Evolutionary conservation across 139 green algal genomes (phyloP).

Genomic region (Closterium sp.): DNA sequence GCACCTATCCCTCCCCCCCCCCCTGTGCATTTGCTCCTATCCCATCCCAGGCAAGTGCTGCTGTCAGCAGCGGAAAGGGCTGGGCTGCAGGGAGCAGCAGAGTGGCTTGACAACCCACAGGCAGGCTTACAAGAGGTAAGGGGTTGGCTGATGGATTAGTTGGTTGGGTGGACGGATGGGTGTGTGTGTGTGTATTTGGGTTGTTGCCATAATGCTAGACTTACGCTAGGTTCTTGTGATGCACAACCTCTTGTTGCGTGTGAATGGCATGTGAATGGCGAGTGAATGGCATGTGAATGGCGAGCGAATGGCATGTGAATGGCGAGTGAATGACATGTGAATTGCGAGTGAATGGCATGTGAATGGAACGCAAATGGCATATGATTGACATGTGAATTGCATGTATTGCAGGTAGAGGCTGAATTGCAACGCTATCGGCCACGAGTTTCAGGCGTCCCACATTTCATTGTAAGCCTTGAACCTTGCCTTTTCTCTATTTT

Average conservation of each 20-base stretch:
- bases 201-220: too few relatives aligned
- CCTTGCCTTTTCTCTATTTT: too few relatives aligned
- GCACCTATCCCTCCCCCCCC: not conserved
- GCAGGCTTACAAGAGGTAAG: conserved; percentile 14
- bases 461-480: not conserved
- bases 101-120: conserved; percentile 52
- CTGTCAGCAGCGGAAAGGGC: conserved; percentile 51
- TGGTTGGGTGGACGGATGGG: too few relatives aligned
- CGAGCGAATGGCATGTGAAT: too few relatives aligned
- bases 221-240: too few relatives aligned
- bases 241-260: too few relatives aligned
- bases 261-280: too few relatives aligned
- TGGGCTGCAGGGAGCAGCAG: conserved; percentile 51
- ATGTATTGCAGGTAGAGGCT: not conserved
- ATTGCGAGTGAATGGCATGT: too few relatives aligned
- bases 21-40: not conserved
- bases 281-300: too few relatives aligned
- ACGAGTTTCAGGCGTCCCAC: not conserved
- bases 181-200: not conserved
- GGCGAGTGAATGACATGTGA: too few relatives aligned
- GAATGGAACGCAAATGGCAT: too few relatives aligned
- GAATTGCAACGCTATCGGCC: not conserved
- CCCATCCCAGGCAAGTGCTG: conserved; percentile 57
- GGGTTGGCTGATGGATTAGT: too few relatives aligned
- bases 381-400: not conserved